Evolutionary conservation across 306 rosid species (phyloP).

Genomic region (Begonia peltatifolia): DNA sequence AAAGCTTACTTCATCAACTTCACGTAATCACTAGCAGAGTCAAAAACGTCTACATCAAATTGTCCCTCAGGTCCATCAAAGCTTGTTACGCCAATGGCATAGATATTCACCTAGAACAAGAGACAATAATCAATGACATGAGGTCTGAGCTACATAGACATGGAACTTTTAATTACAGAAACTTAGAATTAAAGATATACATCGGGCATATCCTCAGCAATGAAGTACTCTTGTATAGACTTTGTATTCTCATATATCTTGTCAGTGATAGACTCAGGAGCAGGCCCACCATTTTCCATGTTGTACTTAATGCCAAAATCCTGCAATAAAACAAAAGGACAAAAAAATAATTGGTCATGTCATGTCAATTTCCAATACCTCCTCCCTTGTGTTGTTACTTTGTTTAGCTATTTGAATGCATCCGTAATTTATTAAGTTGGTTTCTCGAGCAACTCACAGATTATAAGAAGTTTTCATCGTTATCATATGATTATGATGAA

Average conservation of each 20-base stretch:
- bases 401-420: too few relatives aligned
- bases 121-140: slow-evolving; percentile 12
- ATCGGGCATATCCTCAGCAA: slow-evolving; percentile 69
- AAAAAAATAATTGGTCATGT: not conserved
- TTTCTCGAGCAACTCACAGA: too few relatives aligned
- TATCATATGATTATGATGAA: too few relatives aligned
- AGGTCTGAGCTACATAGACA: slow-evolving; percentile 1
- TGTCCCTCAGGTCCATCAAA: slow-evolving; percentile 88
- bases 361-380: not conserved
- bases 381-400: too few relatives aligned
- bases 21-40: slow-evolving; percentile 84
- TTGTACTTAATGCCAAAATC: slow-evolving; percentile 97
- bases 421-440: too few relatives aligned
- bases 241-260: slow-evolving; percentile 75
- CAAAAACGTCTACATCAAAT: slow-evolving; percentile 93
- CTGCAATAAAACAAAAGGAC: slow-evolving; percentile 28
- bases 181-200: slow-evolving; percentile 21
- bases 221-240: slow-evolving; percentile 73
- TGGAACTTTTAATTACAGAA: slow-evolving; percentile 1
- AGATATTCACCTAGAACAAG: slow-evolving; percentile 60
- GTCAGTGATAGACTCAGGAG: slow-evolving; percentile 88
- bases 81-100: slow-evolving; percentile 43
- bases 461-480: too few relatives aligned
- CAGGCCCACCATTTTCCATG: slow-evolving; percentile 99
- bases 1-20: slow-evolving; percentile 73